Percentiles rank a stretch among this genome's conserved stretches.
Evolutionary conservation across 768 basidiomycete genomes (phyloP).

Genomic region (Brasilioporus rufonigricans): DNA sequence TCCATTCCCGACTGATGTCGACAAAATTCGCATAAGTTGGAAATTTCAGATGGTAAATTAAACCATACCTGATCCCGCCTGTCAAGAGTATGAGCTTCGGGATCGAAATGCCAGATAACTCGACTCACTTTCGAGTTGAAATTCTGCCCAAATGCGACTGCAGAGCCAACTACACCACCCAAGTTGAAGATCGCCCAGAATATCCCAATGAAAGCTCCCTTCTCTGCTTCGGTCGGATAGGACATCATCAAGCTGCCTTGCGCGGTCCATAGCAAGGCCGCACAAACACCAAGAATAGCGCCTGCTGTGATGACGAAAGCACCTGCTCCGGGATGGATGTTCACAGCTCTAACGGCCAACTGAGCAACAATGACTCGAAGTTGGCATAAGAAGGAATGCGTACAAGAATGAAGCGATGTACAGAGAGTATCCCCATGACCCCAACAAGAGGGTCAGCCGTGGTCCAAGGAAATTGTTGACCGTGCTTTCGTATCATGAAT

Average conservation of each 20-base stretch:
- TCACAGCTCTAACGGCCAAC: conserved; percentile 38
- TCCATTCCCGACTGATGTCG: conserved; percentile 58
- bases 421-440: conserved; percentile 50
- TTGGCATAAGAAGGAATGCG: conserved; percentile 2
- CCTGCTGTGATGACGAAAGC: conserved; percentile 48
- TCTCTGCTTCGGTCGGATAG: conserved; percentile 55
- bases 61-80: conserved; percentile 31
- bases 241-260: conserved; percentile 56
- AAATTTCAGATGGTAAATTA: not conserved
- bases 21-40: not conserved
- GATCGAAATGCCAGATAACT: not conserved
- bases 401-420: conserved; percentile 50
- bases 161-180: conserved; percentile 74
- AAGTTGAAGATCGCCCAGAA: conserved; percentile 77
- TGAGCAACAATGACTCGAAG: not conserved
- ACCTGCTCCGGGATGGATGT: conserved; percentile 37
- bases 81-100: not conserved
- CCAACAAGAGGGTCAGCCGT: conserved; percentile 46
- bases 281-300: conserved; percentile 48
- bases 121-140: conserved; percentile 55
- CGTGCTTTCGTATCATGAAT: conserved; percentile 46
- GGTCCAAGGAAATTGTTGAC: conserved; percentile 69
- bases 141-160: conserved; percentile 72
- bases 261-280: conserved; percentile 53
- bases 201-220: conserved; percentile 49